Conservation (phyloP, 2,329 filamentous ascomycete genomes). For the Fusarium sororula region DNA sequence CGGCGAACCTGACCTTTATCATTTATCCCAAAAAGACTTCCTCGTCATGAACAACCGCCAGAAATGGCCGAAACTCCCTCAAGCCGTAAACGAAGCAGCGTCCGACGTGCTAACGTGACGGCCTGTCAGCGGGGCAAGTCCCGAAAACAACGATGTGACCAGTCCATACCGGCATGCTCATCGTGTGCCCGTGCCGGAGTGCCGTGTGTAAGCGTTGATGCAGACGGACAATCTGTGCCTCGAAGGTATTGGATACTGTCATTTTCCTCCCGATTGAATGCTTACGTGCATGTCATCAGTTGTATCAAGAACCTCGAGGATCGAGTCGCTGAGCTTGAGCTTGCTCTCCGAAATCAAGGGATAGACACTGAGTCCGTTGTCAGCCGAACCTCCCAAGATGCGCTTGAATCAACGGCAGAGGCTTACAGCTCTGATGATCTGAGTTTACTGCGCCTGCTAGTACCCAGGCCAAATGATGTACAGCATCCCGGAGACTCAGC, state of each 20-base stretch:
- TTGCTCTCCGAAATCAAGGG: not conserved
- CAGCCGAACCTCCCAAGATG: not conserved
- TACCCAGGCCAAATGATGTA: not conserved
- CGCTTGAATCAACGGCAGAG: not conserved
- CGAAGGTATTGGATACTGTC: not conserved
- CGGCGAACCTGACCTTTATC: not conserved
- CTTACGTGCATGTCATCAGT: not conserved
- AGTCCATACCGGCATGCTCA: constrained; percentile 34
- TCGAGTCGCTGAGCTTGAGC: constrained; percentile 37
- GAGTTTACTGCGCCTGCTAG: not conserved
- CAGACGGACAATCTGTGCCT: constrained; percentile 22
- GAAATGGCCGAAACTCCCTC: not conserved
- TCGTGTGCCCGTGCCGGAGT: constrained; percentile 23
- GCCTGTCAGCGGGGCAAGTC: constrained; percentile 32
- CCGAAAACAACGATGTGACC: constrained; percentile 38
- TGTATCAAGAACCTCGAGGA: constrained; percentile 43
- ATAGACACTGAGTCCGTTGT: constrained; percentile 3
- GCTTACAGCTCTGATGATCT: not conserved
- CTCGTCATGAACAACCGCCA: not conserved
- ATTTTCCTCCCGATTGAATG: accelerated
- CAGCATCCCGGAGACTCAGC: not conserved
- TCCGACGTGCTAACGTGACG: constrained; percentile 35
- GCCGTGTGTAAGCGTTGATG: constrained; percentile 28
- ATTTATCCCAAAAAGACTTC: too few species aligned
- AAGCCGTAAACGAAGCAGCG: constrained; percentile 10